Conservation (phyloP, 2,329 filamentous ascomycete species). For the Paraphaeosphaeria sporulosa region DNA sequence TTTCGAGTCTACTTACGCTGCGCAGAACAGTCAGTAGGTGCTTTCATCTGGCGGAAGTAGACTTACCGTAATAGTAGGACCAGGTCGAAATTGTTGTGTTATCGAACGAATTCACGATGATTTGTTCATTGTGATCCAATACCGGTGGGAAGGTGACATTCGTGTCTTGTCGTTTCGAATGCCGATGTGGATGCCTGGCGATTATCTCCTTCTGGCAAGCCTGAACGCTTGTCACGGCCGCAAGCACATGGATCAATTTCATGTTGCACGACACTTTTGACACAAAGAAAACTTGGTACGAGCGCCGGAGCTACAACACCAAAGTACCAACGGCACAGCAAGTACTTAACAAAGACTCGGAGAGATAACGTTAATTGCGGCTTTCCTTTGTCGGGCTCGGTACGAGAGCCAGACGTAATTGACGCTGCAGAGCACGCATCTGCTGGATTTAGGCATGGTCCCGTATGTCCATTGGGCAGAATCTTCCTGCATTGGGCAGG, state of each 20-base stretch:
- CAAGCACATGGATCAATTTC: conserved; percentile 32
- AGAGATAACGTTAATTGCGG: conserved; percentile 29
- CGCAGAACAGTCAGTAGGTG: conserved; percentile 18
- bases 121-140: conserved; percentile 46
- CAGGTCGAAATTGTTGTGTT: conserved; percentile 49
- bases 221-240: conserved; percentile 41
- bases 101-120: conserved; percentile 52
- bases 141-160: conserved; percentile 41
- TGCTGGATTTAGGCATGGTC: conserved; percentile 21
- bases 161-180: conserved; percentile 37
- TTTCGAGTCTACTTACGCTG: conserved; percentile 18
- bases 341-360: not conserved
- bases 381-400: not conserved
- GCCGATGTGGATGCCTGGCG: conserved; percentile 31
- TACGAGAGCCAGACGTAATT: conserved; percentile 1
- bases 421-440: conserved; percentile 7
- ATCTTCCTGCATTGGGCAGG: conserved; percentile 42
- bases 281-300: not conserved
- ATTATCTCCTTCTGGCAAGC: conserved; percentile 45
- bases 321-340: conserved; percentile 21
- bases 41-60: not conserved
- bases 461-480: conserved; percentile 23
- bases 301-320: not conserved
- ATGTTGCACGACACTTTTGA: conserved; percentile 23
- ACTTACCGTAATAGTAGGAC: conserved; percentile 49